Conservation (phyloP, 2,329 filamentous ascomycete genomes). For the Aspergillus phoenicis region DNA sequence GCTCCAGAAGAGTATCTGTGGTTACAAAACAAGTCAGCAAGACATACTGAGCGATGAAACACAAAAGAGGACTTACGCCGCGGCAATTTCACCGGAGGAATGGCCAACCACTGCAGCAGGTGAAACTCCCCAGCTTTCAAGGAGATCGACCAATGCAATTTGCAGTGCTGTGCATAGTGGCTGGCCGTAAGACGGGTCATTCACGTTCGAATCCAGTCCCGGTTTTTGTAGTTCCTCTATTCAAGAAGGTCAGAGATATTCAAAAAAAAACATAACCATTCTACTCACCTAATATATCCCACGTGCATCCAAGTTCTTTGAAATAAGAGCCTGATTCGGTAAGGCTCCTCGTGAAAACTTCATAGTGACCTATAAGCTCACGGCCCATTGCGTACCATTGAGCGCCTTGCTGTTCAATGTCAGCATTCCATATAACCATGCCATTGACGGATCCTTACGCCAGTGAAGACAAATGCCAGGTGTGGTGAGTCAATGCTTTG, state of each 20-base stretch:
- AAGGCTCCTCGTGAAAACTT: constrained; percentile 16
- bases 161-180: constrained; percentile 12
- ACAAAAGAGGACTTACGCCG: constrained; percentile 1
- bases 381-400: constrained; percentile 34
- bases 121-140: constrained; percentile 3
- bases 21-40: neutral
- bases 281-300: constrained; percentile 9
- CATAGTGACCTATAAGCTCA: constrained; percentile 22
- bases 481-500: neutral
- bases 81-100: constrained; percentile 16
- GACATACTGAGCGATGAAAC: too few species aligned
- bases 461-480: neutral
- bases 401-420: constrained; percentile 26
- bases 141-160: constrained; percentile 10
- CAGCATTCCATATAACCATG: constrained; percentile 4
- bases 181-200: constrained; percentile 2
- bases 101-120: constrained; percentile 11
- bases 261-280: neutral
- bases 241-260: neutral
- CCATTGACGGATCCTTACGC: neutral
- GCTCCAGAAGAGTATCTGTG: constrained; percentile 10
- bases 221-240: constrained; percentile 21
- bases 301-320: constrained; percentile 14
- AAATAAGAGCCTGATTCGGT: constrained; percentile 15
- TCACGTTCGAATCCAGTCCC: constrained; percentile 5